A percentile compares a stretch with the other conserved stretches of the same genome.
Evolutionary conservation across 2,329 filamentous ascomycete genomes (phyloP).

Genomic region (Epicoccum nigrum): DNA sequence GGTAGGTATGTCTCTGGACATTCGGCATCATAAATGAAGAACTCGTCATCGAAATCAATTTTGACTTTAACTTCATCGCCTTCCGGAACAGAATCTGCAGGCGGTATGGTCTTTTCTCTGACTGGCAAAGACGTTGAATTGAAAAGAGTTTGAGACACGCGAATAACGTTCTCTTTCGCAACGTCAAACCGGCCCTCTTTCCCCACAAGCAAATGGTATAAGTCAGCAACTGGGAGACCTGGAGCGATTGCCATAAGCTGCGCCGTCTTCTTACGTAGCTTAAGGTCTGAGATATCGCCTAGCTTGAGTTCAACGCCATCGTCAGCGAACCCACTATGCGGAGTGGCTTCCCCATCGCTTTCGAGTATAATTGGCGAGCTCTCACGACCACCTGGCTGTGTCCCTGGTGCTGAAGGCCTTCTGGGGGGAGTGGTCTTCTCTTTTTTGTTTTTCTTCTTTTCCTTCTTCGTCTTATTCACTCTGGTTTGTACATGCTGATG

Average conservation of each 20-base stretch:
- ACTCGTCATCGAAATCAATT: conserved; percentile 23
- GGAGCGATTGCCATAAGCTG: conserved; percentile 29
- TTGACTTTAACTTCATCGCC: conserved; percentile 21
- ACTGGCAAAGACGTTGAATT: background rate
- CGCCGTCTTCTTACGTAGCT: conserved; percentile 21
- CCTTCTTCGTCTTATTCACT: background rate
- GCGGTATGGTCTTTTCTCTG: background rate
- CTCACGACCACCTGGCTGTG: background rate
- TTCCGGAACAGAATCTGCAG: background rate
- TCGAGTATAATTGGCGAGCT: background rate
- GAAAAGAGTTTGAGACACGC: background rate
- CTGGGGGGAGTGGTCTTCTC: too few relatives aligned
- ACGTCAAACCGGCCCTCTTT: conserved; percentile 11
- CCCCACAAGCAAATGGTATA: conserved; percentile 26
- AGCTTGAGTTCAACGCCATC: conserved; percentile 9
- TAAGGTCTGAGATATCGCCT: conserved; percentile 22
- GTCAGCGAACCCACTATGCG: background rate
- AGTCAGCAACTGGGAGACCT: conserved; percentile 17
- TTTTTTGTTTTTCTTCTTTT: background rate
- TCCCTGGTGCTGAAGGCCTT: background rate
- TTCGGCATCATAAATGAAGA: conserved; percentile 23
- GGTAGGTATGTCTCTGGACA: background rate
- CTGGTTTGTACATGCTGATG: too few relatives aligned
- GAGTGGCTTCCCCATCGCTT: too few relatives aligned
- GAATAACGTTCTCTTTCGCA: conserved; percentile 5